phyloP scores from a whole-genome alignment of 1,139 yeast species.

The Suhomyces panamericanus region DNA sequence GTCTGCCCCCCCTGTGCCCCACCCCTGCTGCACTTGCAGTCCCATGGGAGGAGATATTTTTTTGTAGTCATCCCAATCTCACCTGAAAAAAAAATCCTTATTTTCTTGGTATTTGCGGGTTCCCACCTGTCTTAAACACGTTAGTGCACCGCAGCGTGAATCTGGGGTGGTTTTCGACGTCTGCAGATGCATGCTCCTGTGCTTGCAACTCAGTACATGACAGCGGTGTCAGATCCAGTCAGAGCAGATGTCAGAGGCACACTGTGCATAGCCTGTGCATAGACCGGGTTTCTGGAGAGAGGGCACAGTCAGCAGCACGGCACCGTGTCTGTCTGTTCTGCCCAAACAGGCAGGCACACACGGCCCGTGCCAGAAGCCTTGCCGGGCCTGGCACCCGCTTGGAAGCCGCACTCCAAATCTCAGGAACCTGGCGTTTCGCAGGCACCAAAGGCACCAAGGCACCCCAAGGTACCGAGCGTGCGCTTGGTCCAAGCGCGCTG shows the following conservation, averaged over 20 bases:
- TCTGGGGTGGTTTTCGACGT: background rate
- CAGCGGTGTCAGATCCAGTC: too few relatives aligned
- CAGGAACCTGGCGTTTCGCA: background rate
- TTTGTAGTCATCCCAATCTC: slow-evolving; percentile 1
- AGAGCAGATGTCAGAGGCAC: too few relatives aligned
- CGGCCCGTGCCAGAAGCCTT: too few relatives aligned
- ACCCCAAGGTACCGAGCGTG: background rate
- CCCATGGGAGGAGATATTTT: background rate
- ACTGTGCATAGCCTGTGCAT: too few relatives aligned
- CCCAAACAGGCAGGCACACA: too few relatives aligned
- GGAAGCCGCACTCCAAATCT: background rate
- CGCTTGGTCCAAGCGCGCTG: too few relatives aligned
- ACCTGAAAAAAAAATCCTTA: background rate
- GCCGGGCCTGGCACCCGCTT: too few relatives aligned
- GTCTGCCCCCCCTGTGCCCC: too few relatives aligned
- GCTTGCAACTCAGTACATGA: too few relatives aligned
- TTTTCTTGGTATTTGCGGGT: background rate
- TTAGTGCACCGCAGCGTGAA: background rate
- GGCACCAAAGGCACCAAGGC: background rate
- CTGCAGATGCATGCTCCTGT: background rate
- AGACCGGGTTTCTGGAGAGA: too few relatives aligned
- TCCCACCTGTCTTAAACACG: background rate
- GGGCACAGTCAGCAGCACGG: too few relatives aligned
- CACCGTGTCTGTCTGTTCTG: too few relatives aligned
- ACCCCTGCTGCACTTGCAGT: background rate